Base-by-base conservation (phyloP, 441 rosid genomes). In the Geranium incanum region DNA sequence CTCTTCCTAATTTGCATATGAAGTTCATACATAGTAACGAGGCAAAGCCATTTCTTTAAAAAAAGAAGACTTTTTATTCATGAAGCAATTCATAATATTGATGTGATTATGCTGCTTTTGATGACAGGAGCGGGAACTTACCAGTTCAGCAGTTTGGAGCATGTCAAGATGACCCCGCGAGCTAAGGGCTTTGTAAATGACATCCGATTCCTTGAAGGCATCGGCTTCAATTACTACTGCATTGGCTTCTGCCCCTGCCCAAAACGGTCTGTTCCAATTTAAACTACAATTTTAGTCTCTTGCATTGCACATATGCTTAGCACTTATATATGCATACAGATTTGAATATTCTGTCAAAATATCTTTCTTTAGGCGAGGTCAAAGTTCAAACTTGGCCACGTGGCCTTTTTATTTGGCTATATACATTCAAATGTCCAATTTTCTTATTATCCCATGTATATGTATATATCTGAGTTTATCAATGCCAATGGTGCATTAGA, bases 191-290 rank as follows among this genome's bases (percentile, higher is more conserved):
- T 83, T 83, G 78, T 87, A 93, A 0, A 93, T 80, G 15, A 93
- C 96, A 78, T 93, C 98, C 0, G 87, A 84, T 76, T 89, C 97
- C 71, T 88, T 93, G 81, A 93, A 93, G 11, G 97, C 98, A 75
- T 93, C 98, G 0, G 97, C 98, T 68, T 93, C 98, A n/a, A 93
- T 89, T 0, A 85, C 86, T 75, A 93, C 91, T 0, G 96, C 92
- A 12, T 89, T 88, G 6, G 71, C 80, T 7, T 70, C 80, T 3
- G 91, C 91, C 72, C 81, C 92, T 4, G 87, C 77, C 98, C 97
- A 93, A 37, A 93, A 88, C 48, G 91, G 60, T 73, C 98, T 89
- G 87, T 50, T n/a, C 6, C 59, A 50, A 8, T 50, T 50, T 16
- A 50, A 13, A 13, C 59, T 16, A 50, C 15, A n/a, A 9, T 13